phyloP scores from a whole-genome alignment of 108 stramenopile genomes.

The Bacterosira constricta region DNA sequence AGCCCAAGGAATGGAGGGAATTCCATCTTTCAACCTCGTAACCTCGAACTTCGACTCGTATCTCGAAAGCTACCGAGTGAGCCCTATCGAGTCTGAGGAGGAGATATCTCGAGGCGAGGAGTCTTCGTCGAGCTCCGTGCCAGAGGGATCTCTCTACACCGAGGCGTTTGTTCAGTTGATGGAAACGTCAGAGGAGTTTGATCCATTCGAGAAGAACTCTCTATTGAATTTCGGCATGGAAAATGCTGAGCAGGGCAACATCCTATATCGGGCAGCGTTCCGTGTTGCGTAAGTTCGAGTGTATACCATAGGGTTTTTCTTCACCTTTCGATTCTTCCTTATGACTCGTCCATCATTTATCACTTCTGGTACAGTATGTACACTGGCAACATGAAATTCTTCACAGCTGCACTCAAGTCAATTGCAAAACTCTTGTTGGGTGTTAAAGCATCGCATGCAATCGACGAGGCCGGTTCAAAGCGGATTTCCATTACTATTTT shows the following conservation, averaged over 20 bases:
- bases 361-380: conserved; percentile 2
- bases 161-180: conserved; percentile 41
- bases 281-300: conserved; percentile 34
- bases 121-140: not conserved
- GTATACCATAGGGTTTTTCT: too few species aligned
- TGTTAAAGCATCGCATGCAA: not conserved
- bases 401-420: conserved; percentile 23
- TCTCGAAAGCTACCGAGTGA: not conserved
- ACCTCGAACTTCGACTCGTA: conserved; percentile 14
- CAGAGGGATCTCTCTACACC: conserved; percentile 5
- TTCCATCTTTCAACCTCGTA: conserved; percentile 35
- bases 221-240: conserved; percentile 38
- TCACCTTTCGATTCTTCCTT: not conserved
- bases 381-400: conserved; percentile 11
- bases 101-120: conserved; percentile 5
- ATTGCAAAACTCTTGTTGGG: conserved; percentile 30
- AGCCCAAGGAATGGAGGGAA: conserved; percentile 1
- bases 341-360: not conserved
- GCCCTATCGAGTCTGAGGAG: not conserved
- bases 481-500: conserved; percentile 20
- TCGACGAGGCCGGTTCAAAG: not conserved
- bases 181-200: conserved; percentile 21
- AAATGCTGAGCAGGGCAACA: conserved; percentile 24
- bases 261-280: conserved; percentile 41
- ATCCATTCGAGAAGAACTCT: conserved; percentile 34